These are phyloP conservation scores for Neofusicoccum cordaticola DNA, from an alignment of 2,329 filamentous ascomycete genomes.

Conservation along the genomic window DNA sequence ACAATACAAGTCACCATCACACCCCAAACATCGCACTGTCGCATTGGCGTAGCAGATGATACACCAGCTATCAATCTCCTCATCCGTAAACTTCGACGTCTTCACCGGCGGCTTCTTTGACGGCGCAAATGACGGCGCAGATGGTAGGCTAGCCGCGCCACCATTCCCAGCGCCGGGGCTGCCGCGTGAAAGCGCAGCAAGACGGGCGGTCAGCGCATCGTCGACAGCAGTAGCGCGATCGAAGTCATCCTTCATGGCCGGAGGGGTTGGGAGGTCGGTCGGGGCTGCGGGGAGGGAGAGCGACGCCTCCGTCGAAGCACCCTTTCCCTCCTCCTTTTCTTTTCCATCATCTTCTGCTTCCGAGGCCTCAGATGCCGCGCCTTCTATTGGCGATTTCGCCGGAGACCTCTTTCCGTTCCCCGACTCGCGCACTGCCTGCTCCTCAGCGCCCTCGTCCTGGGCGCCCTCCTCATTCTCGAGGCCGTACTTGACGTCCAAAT, in stretches of 20 bases:
- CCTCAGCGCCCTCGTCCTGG: slow-evolving; percentile 14
- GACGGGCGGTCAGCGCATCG: slow-evolving; percentile 45
- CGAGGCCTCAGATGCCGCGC: too few species aligned
- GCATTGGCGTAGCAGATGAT: slow-evolving; percentile 79
- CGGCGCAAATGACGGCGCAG: slow-evolving; percentile 46
- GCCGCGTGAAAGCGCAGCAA: slow-evolving; percentile 38
- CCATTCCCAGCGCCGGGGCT: slow-evolving; percentile 28
- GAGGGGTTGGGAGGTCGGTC: slow-evolving; percentile 25
- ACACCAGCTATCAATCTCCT: slow-evolving; percentile 75
- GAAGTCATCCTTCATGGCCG: slow-evolving; percentile 26
- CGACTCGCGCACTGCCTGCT: neutral
- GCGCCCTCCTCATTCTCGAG: neutral
- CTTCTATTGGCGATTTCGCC: too few species aligned
- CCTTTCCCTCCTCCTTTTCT: slow-evolving; percentile 9
- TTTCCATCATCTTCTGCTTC: neutral
- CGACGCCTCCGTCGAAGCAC: slow-evolving; percentile 17
- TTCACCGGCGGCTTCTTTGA: slow-evolving; percentile 30
- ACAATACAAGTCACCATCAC: slow-evolving; percentile 71
- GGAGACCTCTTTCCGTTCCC: too few species aligned
- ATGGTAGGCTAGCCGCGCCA: slow-evolving; percentile 39
- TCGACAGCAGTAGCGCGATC: slow-evolving; percentile 36
- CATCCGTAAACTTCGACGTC: slow-evolving; percentile 54
- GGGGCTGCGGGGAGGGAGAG: slow-evolving; percentile 46
- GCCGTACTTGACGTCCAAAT: slow-evolving; percentile 42
- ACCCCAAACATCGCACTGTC: slow-evolving; percentile 68